phyloP scores from a whole-genome alignment of 192 early-diverging fungal genomes.

The Backusella parvicylindrica region DNA sequence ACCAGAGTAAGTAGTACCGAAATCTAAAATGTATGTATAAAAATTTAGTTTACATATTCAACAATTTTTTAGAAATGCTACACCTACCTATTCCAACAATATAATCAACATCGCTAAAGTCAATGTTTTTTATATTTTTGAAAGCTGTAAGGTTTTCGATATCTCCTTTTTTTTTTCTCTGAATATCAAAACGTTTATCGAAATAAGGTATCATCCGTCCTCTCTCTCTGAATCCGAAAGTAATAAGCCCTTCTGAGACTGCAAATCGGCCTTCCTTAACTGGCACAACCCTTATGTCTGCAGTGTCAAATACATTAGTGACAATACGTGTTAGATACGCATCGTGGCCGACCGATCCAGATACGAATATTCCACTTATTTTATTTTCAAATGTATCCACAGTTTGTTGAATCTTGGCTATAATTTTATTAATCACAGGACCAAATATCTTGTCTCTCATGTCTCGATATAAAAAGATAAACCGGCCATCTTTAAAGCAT shows the following conservation, averaged over 20 bases:
- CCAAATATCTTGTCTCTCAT: not conserved
- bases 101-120: not conserved
- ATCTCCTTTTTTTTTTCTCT: not conserved
- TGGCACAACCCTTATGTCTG: not conserved
- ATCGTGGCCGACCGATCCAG: not conserved
- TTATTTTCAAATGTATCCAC: not conserved
- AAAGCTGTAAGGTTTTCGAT: too few species aligned
- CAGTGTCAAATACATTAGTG: not conserved
- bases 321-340: not conserved
- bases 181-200: not conserved
- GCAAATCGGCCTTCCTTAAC: not conserved
- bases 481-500: not conserved
- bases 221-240: not conserved
- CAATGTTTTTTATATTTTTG: not conserved
- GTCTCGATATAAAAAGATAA: not conserved
- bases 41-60: not conserved
- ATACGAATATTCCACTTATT: not conserved
- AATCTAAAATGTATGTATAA: not conserved
- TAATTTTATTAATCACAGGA: not conserved
- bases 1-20: not conserved
- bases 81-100: not conserved
- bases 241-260: not conserved
- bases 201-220: not conserved
- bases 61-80: not conserved
- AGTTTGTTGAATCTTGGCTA: not conserved